Evolutionary conservation across 1,284 basidiomycete genomes (phyloP).

Genomic region (Spongispora temasekensis): DNA sequence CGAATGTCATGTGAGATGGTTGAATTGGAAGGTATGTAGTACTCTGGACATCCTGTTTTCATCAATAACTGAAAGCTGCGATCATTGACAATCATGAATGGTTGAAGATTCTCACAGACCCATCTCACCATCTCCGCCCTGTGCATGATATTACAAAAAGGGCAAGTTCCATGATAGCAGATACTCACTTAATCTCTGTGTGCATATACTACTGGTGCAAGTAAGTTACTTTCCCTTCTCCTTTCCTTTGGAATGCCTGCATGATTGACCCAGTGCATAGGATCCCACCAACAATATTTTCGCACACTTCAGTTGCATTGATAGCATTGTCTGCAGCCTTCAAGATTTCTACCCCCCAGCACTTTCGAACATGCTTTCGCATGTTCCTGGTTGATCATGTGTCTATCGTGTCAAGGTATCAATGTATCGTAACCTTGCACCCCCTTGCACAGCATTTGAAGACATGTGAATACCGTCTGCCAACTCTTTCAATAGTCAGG

Average conservation of each 20-base stretch:
- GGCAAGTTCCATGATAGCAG: neutral
- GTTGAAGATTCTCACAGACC: slow-evolving; percentile 2
- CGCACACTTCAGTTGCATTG: neutral
- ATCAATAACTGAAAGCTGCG: slow-evolving; percentile 6
- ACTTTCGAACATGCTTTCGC: neutral
- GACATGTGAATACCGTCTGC: neutral
- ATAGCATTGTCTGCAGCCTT: neutral
- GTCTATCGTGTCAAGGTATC: neutral
- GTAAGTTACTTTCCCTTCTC: too few relatives aligned
- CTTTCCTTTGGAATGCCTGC: too few relatives aligned
- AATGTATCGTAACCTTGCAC: neutral
- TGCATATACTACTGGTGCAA: too few relatives aligned
- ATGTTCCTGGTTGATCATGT: neutral
- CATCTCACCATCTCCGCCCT: slow-evolving; percentile 7
- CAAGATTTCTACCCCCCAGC: neutral
- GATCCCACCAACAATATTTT: neutral
- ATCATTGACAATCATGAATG: too few relatives aligned
- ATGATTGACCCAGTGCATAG: neutral
- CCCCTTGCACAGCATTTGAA: neutral
- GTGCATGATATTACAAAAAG: neutral
- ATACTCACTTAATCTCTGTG: neutral
- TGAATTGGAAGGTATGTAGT: neutral
- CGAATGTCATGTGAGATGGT: slow-evolving; percentile 8
- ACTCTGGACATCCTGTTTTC: slow-evolving; percentile 8
- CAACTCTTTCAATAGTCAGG: neutral